These are phyloP conservation scores for Arabidopsis suecica DNA, from an alignment of 345 rosid genomes.

Conservation along the genomic window DNA sequence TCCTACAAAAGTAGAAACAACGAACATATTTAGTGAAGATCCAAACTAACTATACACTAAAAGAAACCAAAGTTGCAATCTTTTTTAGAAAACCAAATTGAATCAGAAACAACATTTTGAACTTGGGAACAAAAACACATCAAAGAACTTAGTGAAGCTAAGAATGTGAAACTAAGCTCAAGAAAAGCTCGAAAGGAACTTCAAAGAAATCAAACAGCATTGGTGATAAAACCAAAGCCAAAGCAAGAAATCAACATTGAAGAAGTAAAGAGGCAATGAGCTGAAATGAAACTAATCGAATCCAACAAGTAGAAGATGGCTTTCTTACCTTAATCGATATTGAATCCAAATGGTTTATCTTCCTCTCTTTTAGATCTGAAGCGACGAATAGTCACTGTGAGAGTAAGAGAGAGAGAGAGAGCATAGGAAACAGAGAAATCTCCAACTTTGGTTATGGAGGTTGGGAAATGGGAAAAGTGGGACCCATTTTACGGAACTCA, in stretches of 20 bases:
- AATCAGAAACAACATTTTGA: background rate
- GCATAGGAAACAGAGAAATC: slow-evolving; percentile 43
- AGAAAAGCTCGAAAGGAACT: slow-evolving; percentile 20
- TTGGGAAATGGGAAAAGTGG: slow-evolving; percentile 31
- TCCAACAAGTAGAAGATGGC: background rate
- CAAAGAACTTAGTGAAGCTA: background rate
- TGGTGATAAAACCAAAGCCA: slow-evolving; percentile 29
- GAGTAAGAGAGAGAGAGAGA: slow-evolving; percentile 36
- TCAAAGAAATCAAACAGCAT: slow-evolving; percentile 31
- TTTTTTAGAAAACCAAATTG: background rate
- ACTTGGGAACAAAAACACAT: slow-evolving; percentile 1
- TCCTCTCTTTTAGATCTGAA: slow-evolving; percentile 56
- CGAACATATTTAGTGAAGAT: background rate
- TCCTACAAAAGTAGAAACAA: slow-evolving; percentile 40
- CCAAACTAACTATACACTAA: background rate
- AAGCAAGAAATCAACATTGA: slow-evolving; percentile 27
- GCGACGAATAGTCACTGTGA: slow-evolving; percentile 22
- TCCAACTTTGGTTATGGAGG: slow-evolving; percentile 32
- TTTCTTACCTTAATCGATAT: slow-evolving; percentile 9
- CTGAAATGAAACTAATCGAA: background rate
- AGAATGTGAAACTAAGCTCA: slow-evolving; percentile 17
- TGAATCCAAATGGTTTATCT: slow-evolving; percentile 18
- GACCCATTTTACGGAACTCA: slow-evolving; percentile 38
- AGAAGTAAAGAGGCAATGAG: background rate
- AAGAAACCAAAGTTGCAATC: slow-evolving; percentile 22